These are phyloP conservation scores for Verticillium nonalfalfae DNA, from an alignment of 2,329 filamentous ascomycete species.

Conservation along the genomic window DNA sequence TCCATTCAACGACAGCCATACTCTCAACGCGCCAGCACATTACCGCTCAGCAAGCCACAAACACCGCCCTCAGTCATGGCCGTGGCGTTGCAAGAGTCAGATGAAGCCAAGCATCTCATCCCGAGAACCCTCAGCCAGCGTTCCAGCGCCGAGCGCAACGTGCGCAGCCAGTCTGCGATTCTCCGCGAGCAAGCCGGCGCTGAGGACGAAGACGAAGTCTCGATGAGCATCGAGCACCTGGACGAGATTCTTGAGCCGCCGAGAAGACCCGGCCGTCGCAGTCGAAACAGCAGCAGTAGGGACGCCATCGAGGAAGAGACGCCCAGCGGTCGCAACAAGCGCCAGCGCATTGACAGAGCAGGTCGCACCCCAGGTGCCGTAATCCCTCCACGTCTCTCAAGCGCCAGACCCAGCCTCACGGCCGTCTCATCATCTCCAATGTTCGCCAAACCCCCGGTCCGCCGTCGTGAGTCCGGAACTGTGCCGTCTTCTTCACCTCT, in stretches of 20 bases:
- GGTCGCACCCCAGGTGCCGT: background rate
- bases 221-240: background rate
- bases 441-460: background rate
- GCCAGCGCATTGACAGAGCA: background rate
- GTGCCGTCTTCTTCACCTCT: background rate
- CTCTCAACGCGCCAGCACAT: background rate
- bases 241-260: background rate
- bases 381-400: background rate
- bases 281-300: background rate
- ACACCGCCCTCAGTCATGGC: background rate
- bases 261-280: background rate
- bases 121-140: background rate
- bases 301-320: background rate
- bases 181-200: slow-evolving; percentile 82
- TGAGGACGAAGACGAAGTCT: slow-evolving; percentile 19
- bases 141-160: slow-evolving; percentile 72
- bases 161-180: slow-evolving; percentile 90
- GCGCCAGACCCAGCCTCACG: background rate
- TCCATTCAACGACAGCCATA: background rate
- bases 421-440: background rate
- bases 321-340: background rate
- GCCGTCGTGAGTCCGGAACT: background rate
- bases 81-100: background rate
- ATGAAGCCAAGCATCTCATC: slow-evolving; percentile 69
- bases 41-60: background rate